These are phyloP conservation scores for Pseudogymnoascus sp. DNA, from an alignment of 2,329 filamentous ascomycete species.

Conservation along the genomic window DNA sequence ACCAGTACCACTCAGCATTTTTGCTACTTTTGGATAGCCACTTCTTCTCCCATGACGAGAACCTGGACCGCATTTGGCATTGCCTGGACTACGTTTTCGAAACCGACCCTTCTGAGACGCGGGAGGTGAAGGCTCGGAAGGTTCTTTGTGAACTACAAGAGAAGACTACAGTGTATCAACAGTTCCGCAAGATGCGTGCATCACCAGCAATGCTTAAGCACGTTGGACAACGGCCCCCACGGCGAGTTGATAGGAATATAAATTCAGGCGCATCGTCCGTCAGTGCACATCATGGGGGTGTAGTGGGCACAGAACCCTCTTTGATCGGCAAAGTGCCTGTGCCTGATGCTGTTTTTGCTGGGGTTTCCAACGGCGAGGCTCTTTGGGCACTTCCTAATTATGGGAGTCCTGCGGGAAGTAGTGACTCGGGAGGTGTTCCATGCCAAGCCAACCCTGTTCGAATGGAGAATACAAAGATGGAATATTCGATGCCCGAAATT, in stretches of 20 bases:
- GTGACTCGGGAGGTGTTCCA: constrained; percentile 32
- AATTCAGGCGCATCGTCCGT: neutral
- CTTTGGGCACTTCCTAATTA: constrained; percentile 35
- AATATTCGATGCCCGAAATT: constrained; percentile 43
- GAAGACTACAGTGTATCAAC: constrained; percentile 50
- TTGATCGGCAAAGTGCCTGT: constrained; percentile 12
- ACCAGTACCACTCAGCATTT: constrained; percentile 64
- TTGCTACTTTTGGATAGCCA: constrained; percentile 61
- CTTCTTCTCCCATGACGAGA: constrained; percentile 35
- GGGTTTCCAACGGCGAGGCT: constrained; percentile 39
- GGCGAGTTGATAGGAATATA: constrained; percentile 13
- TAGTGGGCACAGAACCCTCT: neutral
- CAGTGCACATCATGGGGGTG: neutral
- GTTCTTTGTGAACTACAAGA: constrained; percentile 55
- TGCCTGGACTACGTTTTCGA: constrained; percentile 66
- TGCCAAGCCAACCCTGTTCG: constrained; percentile 11
- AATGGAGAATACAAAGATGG: constrained; percentile 10
- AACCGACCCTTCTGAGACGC: constrained; percentile 41
- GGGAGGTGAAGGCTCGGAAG: constrained; percentile 48
- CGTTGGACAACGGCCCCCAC: constrained; percentile 17
- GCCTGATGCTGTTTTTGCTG: constrained; percentile 32
- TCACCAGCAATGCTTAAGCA: constrained; percentile 31
- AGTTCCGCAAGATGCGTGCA: constrained; percentile 48
- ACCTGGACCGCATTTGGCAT: constrained; percentile 59
- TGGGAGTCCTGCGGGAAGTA: constrained; percentile 36